Percentiles rank a stretch among this genome's conserved stretches.
Conservation (phyloP, 2,329 filamentous ascomycete species). For the Aureobasidium sp. region DNA sequence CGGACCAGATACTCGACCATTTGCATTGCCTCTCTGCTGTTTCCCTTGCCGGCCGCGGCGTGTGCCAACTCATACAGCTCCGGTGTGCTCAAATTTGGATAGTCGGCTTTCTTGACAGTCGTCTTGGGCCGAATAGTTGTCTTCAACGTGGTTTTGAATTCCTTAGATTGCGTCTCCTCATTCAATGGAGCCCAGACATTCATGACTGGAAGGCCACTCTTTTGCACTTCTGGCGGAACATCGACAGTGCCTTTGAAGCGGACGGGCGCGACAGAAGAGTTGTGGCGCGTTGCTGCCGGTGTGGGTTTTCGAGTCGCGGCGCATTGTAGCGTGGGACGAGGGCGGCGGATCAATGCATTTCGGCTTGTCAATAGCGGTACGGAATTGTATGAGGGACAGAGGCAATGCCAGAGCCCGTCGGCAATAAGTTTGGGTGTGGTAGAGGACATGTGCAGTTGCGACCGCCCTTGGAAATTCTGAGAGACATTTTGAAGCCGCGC, state of each 20-base stretch:
- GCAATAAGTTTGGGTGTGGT: constrained; percentile 30
- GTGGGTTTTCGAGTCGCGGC: background rate
- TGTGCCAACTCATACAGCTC: constrained; percentile 46
- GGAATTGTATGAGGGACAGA: constrained; percentile 48
- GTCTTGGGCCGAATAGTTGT: background rate
- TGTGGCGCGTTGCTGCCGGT: constrained; percentile 15
- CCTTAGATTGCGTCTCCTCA: background rate
- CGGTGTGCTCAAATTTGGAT: constrained; percentile 18
- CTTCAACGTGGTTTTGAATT: constrained; percentile 4
- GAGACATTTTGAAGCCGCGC: constrained; percentile 3
- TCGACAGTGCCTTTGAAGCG: background rate
- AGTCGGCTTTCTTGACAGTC: background rate
- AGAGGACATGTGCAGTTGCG: constrained; percentile 24
- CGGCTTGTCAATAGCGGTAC: constrained; percentile 1
- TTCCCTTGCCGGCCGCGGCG: constrained; percentile 31
- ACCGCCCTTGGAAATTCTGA: background rate
- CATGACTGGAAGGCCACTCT: background rate
- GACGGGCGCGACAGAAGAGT: constrained; percentile 14
- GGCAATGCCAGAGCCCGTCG: constrained; percentile 58
- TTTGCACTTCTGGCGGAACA: background rate
- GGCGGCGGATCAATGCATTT: constrained; percentile 12
- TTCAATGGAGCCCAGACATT: background rate
- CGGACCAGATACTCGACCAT: constrained; percentile 54
- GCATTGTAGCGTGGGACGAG: constrained; percentile 17
- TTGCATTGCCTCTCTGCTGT: constrained; percentile 34